Percentiles rank a stretch among this genome's conserved stretches.
Evolutionary conservation across 306 rosid species (phyloP).

Genomic region (Corylus americana): DNA sequence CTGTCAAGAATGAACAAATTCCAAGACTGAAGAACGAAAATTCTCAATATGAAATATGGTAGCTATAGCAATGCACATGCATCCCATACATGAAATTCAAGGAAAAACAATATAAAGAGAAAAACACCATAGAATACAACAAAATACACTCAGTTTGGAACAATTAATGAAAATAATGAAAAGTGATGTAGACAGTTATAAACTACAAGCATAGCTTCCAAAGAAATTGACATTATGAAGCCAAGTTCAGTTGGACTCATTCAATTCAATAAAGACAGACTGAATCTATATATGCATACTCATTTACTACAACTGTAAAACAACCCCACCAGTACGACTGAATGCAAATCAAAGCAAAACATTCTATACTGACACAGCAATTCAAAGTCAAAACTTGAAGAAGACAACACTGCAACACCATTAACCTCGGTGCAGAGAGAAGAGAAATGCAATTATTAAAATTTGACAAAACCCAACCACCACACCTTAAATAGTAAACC

Average conservation of each 20-base stretch:
- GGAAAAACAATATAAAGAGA: background rate
- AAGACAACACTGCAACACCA: background rate
- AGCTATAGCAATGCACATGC: background rate
- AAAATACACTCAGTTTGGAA: background rate
- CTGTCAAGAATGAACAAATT: conserved; percentile 41
- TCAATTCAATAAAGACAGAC: background rate
- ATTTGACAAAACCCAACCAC: background rate
- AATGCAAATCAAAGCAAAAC: background rate
- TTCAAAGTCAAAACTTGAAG: background rate
- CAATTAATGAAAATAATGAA: background rate
- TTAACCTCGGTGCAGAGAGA: background rate
- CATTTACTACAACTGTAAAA: background rate
- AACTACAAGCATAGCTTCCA: background rate
- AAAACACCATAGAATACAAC: background rate
- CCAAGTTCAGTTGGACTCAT: background rate
- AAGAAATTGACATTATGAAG: background rate
- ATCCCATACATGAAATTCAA: background rate
- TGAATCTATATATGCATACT: background rate
- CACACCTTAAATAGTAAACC: background rate
- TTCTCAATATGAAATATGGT: background rate
- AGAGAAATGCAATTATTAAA: background rate
- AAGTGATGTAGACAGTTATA: background rate
- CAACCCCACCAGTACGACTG: background rate
- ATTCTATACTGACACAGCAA: background rate
- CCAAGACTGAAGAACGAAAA: conserved; percentile 22